phyloP scores from a whole-genome alignment of 495 filamentous ascomycete genomes.

The Xylaria flabelliformis region DNA sequence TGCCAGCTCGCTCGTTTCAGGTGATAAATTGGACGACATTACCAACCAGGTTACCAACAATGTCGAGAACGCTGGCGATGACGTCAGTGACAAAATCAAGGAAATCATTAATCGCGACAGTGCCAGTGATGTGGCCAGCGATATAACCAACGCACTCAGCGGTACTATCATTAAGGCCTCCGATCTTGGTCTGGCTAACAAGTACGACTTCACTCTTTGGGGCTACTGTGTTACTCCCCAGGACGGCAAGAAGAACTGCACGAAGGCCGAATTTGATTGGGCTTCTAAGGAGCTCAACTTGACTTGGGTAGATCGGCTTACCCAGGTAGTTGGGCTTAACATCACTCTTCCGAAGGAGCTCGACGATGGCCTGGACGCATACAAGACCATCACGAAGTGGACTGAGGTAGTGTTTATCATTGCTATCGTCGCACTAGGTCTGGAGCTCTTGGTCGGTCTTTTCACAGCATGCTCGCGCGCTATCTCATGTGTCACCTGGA shows the following conservation, averaged over 20 bases:
- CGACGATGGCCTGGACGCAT: conserved; percentile 69
- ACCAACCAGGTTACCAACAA: conserved; percentile 31
- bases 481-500: conserved; percentile 57
- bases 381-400: conserved; percentile 77
- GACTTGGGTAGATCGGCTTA: conserved; percentile 54
- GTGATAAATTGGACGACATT: conserved; percentile 29
- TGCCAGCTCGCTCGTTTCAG: conserved; percentile 33
- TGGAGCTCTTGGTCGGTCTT: conserved; percentile 81
- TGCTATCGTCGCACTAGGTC: conserved; percentile 69
- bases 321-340: conserved; percentile 44
- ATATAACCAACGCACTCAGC: conserved; percentile 63
- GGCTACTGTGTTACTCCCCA: conserved; percentile 74
- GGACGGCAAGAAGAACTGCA: conserved; percentile 59
- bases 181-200: conserved; percentile 69
- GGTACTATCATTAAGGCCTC: conserved; percentile 49
- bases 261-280: conserved; percentile 76
- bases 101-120: not conserved
- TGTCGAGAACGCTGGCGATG: conserved; percentile 25
- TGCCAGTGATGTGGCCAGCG: conserved; percentile 41
- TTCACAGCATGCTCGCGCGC: conserved; percentile 63
- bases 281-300: conserved; percentile 67
- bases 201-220: conserved; percentile 85
- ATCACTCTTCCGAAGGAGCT: conserved; percentile 67
- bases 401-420: conserved; percentile 79
- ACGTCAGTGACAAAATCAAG: conserved; percentile 23